These are phyloP conservation scores for Solanum piurae DNA, from an alignment of 257 asterid species.

Conservation along the genomic window DNA sequence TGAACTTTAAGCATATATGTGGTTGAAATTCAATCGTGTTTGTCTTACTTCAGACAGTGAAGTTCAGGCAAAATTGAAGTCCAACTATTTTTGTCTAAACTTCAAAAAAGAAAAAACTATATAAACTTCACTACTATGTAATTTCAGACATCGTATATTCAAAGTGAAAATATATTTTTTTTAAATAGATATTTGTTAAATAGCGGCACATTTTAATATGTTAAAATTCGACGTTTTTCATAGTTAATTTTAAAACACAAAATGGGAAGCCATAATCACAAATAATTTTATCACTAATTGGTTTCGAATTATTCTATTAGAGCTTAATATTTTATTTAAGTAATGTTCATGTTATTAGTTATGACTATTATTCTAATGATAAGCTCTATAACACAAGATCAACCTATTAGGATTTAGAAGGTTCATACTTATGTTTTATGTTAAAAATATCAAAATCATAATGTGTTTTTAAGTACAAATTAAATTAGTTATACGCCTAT, in stretches of 20 bases:
- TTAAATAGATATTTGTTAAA: neutral
- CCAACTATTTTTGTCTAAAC: no score
- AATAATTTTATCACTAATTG: neutral
- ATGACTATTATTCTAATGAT: neutral
- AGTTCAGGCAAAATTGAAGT: no score
- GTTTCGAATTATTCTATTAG: neutral
- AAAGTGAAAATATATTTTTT: no score
- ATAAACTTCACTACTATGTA: no score
- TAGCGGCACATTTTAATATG: neutral
- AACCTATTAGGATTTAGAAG: neutral
- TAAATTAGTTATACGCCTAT: neutral
- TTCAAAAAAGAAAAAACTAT: no score
- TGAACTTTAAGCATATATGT: neutral
- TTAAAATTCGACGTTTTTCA: neutral
- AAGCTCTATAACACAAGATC: neutral
- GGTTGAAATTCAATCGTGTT: neutral
- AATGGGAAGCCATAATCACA: neutral
- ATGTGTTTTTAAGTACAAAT: neutral
- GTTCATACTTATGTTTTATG: neutral
- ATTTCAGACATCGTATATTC: no score
- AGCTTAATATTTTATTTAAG: neutral
- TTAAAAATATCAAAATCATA: neutral
- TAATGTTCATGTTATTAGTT: neutral
- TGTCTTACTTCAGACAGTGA: neutral
- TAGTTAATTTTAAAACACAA: neutral